Evolutionary conservation across 2,329 filamentous ascomycete genomes (phyloP).

Genomic region (Ascochyta pisi): DNA sequence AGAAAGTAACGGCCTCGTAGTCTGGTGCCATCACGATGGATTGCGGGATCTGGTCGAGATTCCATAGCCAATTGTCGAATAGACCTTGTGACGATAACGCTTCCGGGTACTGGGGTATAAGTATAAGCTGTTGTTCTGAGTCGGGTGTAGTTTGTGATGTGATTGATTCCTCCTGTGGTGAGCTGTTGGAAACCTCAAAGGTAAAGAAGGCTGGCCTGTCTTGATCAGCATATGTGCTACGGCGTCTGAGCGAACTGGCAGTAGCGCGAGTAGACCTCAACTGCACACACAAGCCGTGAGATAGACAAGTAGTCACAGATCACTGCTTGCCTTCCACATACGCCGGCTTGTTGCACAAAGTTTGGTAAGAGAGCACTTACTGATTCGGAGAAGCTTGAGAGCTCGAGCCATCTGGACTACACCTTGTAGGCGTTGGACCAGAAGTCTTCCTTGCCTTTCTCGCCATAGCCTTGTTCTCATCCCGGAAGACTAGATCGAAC

Average conservation of each 20-base stretch:
- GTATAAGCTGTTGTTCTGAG: slow-evolving; percentile 27
- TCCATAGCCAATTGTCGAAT: slow-evolving; percentile 42
- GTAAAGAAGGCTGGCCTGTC: slow-evolving; percentile 4
- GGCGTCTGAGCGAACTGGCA: not conserved
- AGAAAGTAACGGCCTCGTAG: slow-evolving; percentile 50
- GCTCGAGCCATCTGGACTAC: slow-evolving; percentile 25
- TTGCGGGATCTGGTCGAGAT: slow-evolving; percentile 36
- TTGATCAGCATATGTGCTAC: not conserved
- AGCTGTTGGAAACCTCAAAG: slow-evolving; percentile 1
- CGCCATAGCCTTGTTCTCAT: slow-evolving; percentile 73
- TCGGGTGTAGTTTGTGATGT: slow-evolving; percentile 7
- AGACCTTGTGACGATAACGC: slow-evolving; percentile 20
- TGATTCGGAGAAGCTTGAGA: slow-evolving; percentile 41
- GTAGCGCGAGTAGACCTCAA: not conserved
- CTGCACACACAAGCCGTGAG: not conserved
- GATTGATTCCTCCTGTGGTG: slow-evolving; percentile 1
- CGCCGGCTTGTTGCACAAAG: not conserved
- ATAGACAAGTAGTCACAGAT: not conserved
- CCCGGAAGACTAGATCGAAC: slow-evolving; percentile 75
- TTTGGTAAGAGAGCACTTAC: slow-evolving; percentile 27
- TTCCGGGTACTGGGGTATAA: slow-evolving; percentile 24
- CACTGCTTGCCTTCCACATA: not conserved
- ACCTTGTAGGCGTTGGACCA: slow-evolving; percentile 24
- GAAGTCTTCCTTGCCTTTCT: slow-evolving; percentile 62
- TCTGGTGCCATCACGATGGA: slow-evolving; percentile 43